phyloP scores from a whole-genome alignment of 441 rosid species.

The Syzygium syzygioides region DNA sequence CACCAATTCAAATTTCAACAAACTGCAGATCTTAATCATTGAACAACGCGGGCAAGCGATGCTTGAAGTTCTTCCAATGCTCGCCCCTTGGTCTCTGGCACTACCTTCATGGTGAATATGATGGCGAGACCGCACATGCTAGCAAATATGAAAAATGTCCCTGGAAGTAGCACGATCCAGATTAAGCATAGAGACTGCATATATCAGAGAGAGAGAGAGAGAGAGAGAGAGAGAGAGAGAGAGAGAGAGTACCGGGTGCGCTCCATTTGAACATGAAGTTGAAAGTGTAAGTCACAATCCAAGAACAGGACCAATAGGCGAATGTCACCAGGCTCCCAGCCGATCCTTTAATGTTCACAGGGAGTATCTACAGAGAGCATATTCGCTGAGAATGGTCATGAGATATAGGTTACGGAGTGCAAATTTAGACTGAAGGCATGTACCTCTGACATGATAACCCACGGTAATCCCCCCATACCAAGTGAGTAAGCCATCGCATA shows the following conservation, averaged over 20 bases:
- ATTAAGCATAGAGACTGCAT: neutral
- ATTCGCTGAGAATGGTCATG: neutral
- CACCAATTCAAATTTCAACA: neutral
- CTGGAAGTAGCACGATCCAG: constrained; percentile 12
- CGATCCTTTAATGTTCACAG: neutral
- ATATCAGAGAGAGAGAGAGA: neutral
- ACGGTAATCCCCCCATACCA: neutral
- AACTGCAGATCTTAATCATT: neutral
- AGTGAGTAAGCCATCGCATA: neutral
- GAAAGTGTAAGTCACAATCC: neutral
- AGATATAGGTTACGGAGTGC: neutral
- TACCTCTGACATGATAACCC: neutral
- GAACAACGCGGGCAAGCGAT: neutral
- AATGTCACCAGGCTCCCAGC: neutral
- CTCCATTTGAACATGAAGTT: neutral
- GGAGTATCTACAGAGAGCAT: neutral
- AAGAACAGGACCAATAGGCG: neutral
- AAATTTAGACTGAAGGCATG: neutral
- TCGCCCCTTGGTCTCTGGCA: constrained; percentile 54
- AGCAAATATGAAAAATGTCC: constrained; percentile 44
- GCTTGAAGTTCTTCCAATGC: constrained; percentile 41
- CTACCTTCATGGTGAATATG: constrained; percentile 34
- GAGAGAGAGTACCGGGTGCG: neutral
- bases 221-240: neutral
- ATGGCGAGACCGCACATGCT: constrained; percentile 21